These are phyloP conservation scores for Sporothrix pallida DNA, from an alignment of 2,329 filamentous ascomycete genomes.

Conservation along the genomic window DNA sequence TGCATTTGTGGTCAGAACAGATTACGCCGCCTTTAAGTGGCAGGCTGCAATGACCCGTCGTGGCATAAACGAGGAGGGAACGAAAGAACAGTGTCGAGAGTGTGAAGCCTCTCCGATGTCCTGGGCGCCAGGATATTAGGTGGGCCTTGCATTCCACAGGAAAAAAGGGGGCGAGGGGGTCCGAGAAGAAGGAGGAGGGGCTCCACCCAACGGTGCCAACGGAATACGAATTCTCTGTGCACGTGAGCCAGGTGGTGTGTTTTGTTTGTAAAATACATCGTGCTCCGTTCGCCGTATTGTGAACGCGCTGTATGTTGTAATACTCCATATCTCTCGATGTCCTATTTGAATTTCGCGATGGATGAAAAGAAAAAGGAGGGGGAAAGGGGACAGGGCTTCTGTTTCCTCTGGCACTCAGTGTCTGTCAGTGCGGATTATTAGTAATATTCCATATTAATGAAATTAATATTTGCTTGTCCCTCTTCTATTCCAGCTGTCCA, in stretches of 20 bases:
- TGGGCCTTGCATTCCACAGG: conserved; percentile 4
- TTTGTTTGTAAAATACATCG: neutral
- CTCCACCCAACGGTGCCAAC: neutral
- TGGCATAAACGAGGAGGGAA: too few species aligned
- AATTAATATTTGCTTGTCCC: too few species aligned
- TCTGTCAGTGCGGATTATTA: too few species aligned
- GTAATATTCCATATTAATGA: neutral
- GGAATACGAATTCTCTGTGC: conserved; percentile 1
- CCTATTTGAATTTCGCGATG: too few species aligned
- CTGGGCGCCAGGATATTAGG: neutral
- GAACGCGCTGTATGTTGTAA: too few species aligned
- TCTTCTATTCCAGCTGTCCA: too few species aligned
- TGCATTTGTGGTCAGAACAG: neutral
- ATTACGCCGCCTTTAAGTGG: neutral
- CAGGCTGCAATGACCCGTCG: too few species aligned
- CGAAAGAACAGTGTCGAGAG: neutral
- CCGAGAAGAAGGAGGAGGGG: neutral
- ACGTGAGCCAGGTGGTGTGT: neutral
- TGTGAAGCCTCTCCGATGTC: neutral
- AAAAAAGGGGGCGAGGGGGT: neutral
- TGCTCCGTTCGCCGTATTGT: too few species aligned
- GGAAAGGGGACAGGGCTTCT: too few species aligned
- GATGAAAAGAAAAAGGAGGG: too few species aligned
- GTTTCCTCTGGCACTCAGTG: too few species aligned
- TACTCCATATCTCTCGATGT: too few species aligned